A percentile compares a stretch with the other conserved stretches of the same genome.
phyloP scores from a whole-genome alignment of 176 grass and related monocot genomes.

The Paspalum vaginatum region DNA sequence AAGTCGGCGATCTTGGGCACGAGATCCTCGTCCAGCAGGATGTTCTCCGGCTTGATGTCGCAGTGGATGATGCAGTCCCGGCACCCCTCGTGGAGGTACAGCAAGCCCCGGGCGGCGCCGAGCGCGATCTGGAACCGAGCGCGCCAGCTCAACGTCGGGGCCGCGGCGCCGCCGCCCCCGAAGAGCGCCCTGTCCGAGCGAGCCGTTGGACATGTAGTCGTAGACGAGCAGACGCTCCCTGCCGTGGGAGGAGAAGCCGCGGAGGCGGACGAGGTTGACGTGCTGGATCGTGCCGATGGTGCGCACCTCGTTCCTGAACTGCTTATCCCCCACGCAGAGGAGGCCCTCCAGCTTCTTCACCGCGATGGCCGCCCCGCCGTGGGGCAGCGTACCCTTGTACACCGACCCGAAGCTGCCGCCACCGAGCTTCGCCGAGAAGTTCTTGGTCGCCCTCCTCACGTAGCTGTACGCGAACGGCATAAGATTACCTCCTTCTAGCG shows the following conservation, averaged over 20 bases:
- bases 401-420: slow-evolving; percentile 58
- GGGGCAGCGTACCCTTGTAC: slow-evolving; percentile 39
- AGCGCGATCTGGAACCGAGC: slow-evolving; percentile 46
- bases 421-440: slow-evolving; percentile 55
- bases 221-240: slow-evolving; percentile 50
- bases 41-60: slow-evolving; percentile 83
- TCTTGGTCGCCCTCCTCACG: slow-evolving; percentile 49
- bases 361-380: neutral
- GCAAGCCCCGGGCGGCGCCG: slow-evolving; percentile 43
- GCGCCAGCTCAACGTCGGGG: slow-evolving; percentile 37
- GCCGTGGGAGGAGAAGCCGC: slow-evolving; percentile 45
- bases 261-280: slow-evolving; percentile 55
- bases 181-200: slow-evolving; percentile 56
- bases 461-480: slow-evolving; percentile 41
- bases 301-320: slow-evolving; percentile 54
- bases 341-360: slow-evolving; percentile 58
- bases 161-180: neutral
- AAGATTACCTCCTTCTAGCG: slow-evolving; percentile 26
- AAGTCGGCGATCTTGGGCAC: slow-evolving; percentile 59
- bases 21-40: slow-evolving; percentile 40
- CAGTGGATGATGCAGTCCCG: slow-evolving; percentile 68
- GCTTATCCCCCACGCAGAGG: slow-evolving; percentile 49
- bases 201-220: slow-evolving; percentile 50
- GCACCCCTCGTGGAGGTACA: slow-evolving; percentile 61
- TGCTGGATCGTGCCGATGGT: slow-evolving; percentile 57